Evolutionary conservation across 148 eudicot species (phyloP).

Genomic region (Rhododendron williamsianum): DNA sequence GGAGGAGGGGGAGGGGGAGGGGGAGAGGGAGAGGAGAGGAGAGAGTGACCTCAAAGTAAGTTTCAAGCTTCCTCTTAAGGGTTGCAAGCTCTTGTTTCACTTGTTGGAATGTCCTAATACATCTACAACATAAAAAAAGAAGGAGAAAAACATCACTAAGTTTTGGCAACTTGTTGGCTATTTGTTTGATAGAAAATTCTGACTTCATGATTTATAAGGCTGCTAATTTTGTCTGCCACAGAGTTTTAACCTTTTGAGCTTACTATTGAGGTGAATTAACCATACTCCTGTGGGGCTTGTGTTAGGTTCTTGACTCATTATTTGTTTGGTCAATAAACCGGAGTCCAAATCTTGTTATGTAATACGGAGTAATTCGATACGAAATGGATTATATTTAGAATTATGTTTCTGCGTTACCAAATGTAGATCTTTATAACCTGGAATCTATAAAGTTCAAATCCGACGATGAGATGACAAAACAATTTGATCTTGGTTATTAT

Average conservation of each 20-base stretch:
- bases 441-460: neutral
- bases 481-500: neutral
- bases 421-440: neutral
- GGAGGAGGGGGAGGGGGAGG: neutral
- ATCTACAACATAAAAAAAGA: slow-evolving; percentile 28
- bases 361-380: neutral
- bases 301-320: neutral
- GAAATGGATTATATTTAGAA: neutral
- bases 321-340: neutral
- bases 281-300: neutral
- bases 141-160: neutral
- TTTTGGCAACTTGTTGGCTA: neutral
- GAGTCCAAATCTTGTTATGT: neutral
- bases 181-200: neutral
- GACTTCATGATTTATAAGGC: neutral
- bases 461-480: neutral
- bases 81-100: slow-evolving; percentile 59
- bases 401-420: neutral
- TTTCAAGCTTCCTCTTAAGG: slow-evolving; percentile 58
- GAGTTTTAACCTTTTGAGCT: too few species aligned
- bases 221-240: neutral
- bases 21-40: too few species aligned
- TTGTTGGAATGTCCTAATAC: slow-evolving; percentile 51
- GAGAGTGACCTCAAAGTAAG: slow-evolving; percentile 47
- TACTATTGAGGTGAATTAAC: neutral